A percentile compares a stretch with the other conserved stretches of the same genome.
These are phyloP conservation scores for Cercospora nicotianae DNA, from an alignment of 2,329 filamentous ascomycete genomes.

Conservation along the genomic window DNA sequence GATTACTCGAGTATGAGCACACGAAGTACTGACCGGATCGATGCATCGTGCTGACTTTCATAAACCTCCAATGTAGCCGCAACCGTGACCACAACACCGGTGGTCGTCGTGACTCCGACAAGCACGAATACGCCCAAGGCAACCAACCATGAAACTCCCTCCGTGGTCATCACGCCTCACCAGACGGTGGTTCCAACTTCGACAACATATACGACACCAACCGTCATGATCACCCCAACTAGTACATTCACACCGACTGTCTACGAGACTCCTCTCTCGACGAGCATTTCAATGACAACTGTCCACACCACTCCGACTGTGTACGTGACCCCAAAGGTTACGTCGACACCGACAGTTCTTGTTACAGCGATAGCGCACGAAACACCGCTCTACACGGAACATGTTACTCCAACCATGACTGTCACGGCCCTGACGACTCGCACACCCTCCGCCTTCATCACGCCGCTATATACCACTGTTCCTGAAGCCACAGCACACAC, in stretches of 20 bases:
- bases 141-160: background rate
- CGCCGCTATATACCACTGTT: background rate
- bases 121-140: background rate
- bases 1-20: background rate
- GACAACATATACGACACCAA: background rate
- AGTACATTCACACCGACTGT: background rate
- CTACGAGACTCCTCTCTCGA: background rate
- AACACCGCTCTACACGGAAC: background rate
- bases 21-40: no score
- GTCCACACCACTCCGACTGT: background rate
- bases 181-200: background rate
- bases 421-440: background rate
- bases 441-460: background rate
- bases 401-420: background rate
- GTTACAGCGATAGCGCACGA: background rate
- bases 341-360: background rate
- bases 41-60: background rate
- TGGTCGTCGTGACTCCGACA: background rate
- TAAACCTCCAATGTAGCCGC: background rate
- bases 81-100: background rate
- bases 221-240: background rate
- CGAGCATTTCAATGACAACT: background rate
- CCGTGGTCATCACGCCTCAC: background rate
- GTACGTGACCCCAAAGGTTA: background rate
- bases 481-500: background rate